These are phyloP conservation scores for Phytophthora boehmeriae DNA, from an alignment of 352 stramenopile species.

Conservation along the genomic window DNA sequence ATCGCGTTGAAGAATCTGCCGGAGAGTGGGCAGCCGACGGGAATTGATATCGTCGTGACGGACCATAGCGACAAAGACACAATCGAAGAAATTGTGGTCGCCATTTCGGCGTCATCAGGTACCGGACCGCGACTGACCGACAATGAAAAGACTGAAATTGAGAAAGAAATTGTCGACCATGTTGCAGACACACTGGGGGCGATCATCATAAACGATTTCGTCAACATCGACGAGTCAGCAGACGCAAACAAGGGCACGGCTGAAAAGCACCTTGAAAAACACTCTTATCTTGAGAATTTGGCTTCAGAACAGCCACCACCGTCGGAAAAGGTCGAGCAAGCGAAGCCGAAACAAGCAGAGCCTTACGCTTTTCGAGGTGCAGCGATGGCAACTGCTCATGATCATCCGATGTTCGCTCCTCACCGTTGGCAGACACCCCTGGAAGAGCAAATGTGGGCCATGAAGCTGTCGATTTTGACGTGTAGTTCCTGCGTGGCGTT, in stretches of 20 bases:
- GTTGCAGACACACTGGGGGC: constrained; percentile 13
- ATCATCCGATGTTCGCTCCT: constrained; percentile 18
- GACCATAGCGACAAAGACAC: constrained; percentile 12
- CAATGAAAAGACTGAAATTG: constrained; percentile 9
- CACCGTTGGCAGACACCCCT: constrained; percentile 21
- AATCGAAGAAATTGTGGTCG: constrained; percentile 12
- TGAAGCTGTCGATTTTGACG: constrained; percentile 36
- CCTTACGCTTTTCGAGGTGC: constrained; percentile 18
- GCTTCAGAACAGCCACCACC: background rate
- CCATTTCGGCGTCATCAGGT: constrained; percentile 10
- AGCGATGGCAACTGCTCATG: constrained; percentile 15
- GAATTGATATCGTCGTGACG: constrained; percentile 28
- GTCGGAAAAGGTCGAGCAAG: background rate
- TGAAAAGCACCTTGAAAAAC: constrained; percentile 7
- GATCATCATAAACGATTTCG: constrained; percentile 23
- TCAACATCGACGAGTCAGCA: background rate
- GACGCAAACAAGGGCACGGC: background rate
- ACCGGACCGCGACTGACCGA: constrained; percentile 17
- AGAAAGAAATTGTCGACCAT: constrained; percentile 15
- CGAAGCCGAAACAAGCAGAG: background rate
- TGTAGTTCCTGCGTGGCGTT: constrained; percentile 28
- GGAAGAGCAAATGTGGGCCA: constrained; percentile 29
- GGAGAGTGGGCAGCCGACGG: background rate
- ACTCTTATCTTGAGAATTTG: constrained; percentile 7
- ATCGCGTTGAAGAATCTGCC: constrained; percentile 10